Percentiles rank a stretch among this genome's conserved stretches.
phyloP scores from a whole-genome alignment of 1,284 basidiomycete species.

The Phellinidium pouzarii region DNA sequence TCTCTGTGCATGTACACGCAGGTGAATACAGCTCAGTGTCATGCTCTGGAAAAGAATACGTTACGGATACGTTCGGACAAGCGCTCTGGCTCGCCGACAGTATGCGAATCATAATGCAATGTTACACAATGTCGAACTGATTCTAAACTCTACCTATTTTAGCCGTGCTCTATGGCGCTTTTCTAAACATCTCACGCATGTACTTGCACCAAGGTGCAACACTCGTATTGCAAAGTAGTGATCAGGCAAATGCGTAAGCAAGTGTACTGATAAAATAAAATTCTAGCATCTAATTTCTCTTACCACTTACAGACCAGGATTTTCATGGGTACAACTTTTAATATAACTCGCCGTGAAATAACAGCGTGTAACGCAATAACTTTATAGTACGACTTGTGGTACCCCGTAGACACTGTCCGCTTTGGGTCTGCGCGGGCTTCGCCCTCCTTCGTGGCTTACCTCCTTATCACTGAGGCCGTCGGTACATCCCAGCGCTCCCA shows the following conservation, averaged over 20 bases:
- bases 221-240: constrained; percentile 30
- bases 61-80: constrained; percentile 33
- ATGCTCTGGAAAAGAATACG: constrained; percentile 33
- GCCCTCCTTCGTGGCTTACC: constrained; percentile 32
- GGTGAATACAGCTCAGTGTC: constrained; percentile 31
- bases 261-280: not conserved
- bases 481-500: constrained; percentile 26
- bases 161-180: constrained; percentile 32
- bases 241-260: constrained; percentile 28
- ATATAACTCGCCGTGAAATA: not conserved
- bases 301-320: constrained; percentile 24
- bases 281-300: not conserved
- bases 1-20: not conserved
- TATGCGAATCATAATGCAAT: constrained; percentile 15
- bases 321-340: constrained; percentile 28
- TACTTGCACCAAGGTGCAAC: constrained; percentile 33
- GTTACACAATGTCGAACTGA: not conserved
- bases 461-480: constrained; percentile 31
- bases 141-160: not conserved
- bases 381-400: constrained; percentile 33
- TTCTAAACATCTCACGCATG: constrained; percentile 30
- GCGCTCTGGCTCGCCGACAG: constrained; percentile 32
- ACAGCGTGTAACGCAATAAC: constrained; percentile 2
- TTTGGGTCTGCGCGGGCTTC: constrained; percentile 30
- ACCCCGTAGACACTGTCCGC: constrained; percentile 28